Evolutionary conservation across 495 filamentous ascomycete species (phyloP).

Genomic region (Lineolata rhizophorae): DNA sequence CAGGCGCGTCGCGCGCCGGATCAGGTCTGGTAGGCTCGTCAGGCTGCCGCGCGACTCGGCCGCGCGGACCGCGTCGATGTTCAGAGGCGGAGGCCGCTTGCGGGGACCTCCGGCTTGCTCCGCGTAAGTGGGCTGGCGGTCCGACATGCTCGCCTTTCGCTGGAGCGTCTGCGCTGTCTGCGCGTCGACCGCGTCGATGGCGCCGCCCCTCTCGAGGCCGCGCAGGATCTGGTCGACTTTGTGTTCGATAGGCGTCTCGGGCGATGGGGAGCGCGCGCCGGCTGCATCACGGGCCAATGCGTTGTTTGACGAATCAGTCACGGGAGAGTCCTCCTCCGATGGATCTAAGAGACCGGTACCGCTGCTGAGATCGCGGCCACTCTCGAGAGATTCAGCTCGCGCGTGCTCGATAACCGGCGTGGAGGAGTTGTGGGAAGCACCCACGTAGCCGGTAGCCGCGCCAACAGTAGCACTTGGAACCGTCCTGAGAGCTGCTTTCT

Average conservation of each 20-base stretch:
- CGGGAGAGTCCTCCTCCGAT: too few species aligned
- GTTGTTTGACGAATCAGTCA: too few species aligned
- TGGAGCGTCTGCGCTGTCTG: slow-evolving; percentile 4
- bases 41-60: slow-evolving; percentile 68
- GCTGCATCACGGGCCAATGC: too few species aligned
- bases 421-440: background rate
- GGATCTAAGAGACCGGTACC: background rate
- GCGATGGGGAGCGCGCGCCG: too few species aligned
- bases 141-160: background rate
- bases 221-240: slow-evolving; percentile 9
- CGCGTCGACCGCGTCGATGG: slow-evolving; percentile 9
- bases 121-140: slow-evolving; percentile 9
- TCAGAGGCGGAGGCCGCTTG: slow-evolving; percentile 51
- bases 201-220: slow-evolving; percentile 17
- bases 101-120: slow-evolving; percentile 27
- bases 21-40: slow-evolving; percentile 80
- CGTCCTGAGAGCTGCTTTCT: slow-evolving; percentile 10
- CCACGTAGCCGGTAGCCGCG: slow-evolving; percentile 4
- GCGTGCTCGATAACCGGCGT: slow-evolving; percentile 6
- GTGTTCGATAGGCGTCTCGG: background rate
- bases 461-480: slow-evolving; percentile 7
- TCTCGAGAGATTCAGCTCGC: slow-evolving; percentile 5
- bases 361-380: background rate
- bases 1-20: slow-evolving; percentile 65
- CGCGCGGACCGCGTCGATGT: slow-evolving; percentile 57